phyloP scores from a whole-genome alignment of 805 yeast genomes.

The Candida fluviatilis region DNA sequence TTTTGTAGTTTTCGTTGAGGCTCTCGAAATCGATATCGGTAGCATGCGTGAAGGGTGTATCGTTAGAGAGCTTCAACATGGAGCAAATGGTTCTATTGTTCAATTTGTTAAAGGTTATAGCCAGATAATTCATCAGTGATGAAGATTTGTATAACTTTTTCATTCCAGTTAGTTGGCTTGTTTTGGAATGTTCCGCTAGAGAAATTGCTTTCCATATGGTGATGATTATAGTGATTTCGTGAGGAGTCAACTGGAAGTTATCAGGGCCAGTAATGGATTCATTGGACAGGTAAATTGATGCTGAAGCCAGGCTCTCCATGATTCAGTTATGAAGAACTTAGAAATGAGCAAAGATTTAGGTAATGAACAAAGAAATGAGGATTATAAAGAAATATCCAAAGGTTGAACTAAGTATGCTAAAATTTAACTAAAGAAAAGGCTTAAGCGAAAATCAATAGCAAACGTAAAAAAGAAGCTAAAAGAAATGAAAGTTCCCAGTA shows the following conservation, averaged over 20 bases:
- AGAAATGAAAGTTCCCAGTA: too few species aligned
- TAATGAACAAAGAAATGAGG: too few species aligned
- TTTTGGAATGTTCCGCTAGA: not conserved
- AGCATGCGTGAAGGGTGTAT: not conserved
- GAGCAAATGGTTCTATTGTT: not conserved
- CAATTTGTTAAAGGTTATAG: not conserved
- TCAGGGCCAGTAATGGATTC: not conserved
- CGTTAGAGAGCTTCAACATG: not conserved
- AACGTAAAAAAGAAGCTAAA: too few species aligned
- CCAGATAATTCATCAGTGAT: not conserved
- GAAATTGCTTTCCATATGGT: conserved; percentile 4
- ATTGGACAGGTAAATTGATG: not conserved
- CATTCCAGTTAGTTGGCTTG: not conserved
- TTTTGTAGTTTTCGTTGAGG: conserved; percentile 13
- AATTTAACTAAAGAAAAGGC: too few species aligned
- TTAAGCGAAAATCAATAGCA: too few species aligned
- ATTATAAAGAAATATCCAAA: too few species aligned
- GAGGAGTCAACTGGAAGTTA: not conserved
- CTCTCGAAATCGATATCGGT: conserved; percentile 6
- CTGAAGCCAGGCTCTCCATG: not conserved
- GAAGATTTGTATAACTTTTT: not conserved
- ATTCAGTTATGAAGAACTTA: too few species aligned
- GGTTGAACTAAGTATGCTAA: too few species aligned
- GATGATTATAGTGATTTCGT: not conserved
- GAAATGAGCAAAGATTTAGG: too few species aligned